phyloP scores from a whole-genome alignment of 352 stramenopile genomes.

The Pythium brassicae region DNA sequence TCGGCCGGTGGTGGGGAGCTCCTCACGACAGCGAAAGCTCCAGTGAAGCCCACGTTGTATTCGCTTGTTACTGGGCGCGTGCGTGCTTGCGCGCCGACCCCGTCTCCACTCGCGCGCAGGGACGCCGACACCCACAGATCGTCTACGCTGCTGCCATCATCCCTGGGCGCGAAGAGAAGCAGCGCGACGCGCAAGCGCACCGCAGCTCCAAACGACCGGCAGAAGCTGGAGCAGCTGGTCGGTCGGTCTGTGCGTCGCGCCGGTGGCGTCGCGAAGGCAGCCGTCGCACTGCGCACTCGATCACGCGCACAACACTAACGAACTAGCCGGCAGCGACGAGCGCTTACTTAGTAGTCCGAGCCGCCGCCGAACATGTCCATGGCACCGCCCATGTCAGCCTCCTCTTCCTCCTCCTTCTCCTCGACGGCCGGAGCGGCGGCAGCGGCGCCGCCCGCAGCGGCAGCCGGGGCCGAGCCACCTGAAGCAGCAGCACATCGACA shows the following conservation, averaged over 20 bases:
- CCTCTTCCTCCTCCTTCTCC: slow-evolving; percentile 85
- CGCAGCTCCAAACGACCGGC: neutral
- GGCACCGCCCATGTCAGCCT: slow-evolving; percentile 77
- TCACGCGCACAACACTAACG: neutral
- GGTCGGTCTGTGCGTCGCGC: neutral
- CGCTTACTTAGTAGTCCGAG: slow-evolving; percentile 87
- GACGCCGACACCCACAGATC: slow-evolving; percentile 31
- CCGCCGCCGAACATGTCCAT: slow-evolving; percentile 88
- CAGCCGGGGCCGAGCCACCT: slow-evolving; percentile 56
- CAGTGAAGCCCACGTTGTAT: slow-evolving; percentile 76
- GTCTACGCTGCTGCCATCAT: slow-evolving; percentile 15
- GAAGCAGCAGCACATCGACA: slow-evolving; percentile 6
- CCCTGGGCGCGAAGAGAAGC: neutral
- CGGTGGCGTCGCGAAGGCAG: neutral
- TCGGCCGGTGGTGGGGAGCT: too few species aligned
- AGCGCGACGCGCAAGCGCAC: neutral
- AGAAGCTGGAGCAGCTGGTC: slow-evolving; percentile 4
- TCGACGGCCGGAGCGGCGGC: slow-evolving; percentile 42
- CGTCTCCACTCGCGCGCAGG: neutral
- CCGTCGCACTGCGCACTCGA: neutral
- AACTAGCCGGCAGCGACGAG: slow-evolving; percentile 1
- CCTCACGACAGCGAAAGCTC: slow-evolving; percentile 13
- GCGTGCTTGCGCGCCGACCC: neutral
- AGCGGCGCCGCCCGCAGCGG: slow-evolving; percentile 34
- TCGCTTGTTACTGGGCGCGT: slow-evolving; percentile 47